Conservation (phyloP, 495 filamentous ascomycete genomes). For the Penicillium salamii region DNA sequence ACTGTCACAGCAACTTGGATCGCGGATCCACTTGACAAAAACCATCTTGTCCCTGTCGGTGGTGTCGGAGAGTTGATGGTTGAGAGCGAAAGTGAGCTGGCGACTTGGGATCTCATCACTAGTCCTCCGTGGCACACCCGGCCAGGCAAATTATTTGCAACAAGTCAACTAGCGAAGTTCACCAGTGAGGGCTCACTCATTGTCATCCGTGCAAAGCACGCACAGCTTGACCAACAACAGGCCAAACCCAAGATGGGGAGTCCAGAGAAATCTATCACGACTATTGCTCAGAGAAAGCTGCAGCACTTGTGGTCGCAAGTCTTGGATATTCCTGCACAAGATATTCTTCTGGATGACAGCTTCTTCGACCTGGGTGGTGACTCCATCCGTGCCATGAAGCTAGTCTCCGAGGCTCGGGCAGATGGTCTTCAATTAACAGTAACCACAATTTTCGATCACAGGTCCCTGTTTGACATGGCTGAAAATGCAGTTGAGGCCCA, state of each 20-base stretch:
- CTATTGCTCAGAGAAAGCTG: background rate
- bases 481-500: background rate
- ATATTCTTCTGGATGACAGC: background rate
- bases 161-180: conserved; percentile 1
- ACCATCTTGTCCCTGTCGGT: conserved; percentile 33
- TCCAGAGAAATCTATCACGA: background rate
- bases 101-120: background rate
- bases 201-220: conserved; percentile 1
- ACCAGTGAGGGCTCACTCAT: background rate
- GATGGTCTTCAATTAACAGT: conserved; percentile 1
- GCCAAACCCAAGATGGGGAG: background rate
- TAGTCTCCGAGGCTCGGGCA: conserved; percentile 1
- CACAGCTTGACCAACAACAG: background rate
- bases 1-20: conserved; percentile 31
- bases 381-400: conserved; percentile 3
- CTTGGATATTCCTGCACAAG: background rate
- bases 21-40: conserved; percentile 28
- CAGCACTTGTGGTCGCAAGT: background rate
- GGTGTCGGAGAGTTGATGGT: conserved; percentile 40
- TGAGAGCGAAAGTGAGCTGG: background rate
- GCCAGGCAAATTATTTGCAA: conserved; percentile 16
- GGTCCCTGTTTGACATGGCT: background rate
- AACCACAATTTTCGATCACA: background rate
- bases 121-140: background rate
- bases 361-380: conserved; percentile 4